Evolutionary conservation across 192 early-diverging fungal genomes (phyloP), one percentile per base, ranked within the genome.

Genomic region (Dimargaris verticillata): DNA sequence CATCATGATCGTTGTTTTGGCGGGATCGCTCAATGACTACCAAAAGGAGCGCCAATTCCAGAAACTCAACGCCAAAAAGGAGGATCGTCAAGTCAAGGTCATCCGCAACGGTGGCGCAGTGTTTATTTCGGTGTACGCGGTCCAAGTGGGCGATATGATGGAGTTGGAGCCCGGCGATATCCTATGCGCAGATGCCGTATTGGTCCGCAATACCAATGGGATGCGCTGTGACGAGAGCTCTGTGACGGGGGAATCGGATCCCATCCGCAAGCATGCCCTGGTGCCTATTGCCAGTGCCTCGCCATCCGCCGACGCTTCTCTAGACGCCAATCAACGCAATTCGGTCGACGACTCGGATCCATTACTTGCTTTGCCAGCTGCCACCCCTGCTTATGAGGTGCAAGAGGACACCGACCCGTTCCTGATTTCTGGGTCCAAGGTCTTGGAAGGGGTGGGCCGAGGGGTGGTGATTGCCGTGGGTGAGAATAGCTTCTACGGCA

Each of bases 191-290:
- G 96, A 99, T 65, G 96, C 87, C 28, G 72, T 97, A 28, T 82
- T 92, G 24, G 61, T 99, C 28, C 72, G 77, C 15, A 83, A 83
- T 6, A 88, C 87, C 61, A 90, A 91, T 66, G 28, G 33, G 22
- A 69, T 97, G 33, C 72, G 77, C 28, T 86, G 83, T 61, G 96
- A 99, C 66, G 96, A 99, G 72, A 89, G 86, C 17, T 82, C 92
- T 7, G 81, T 89, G 41, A 95, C 94, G 7, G 96, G 96, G 60
- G 96, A 99, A 72, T 83, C 89, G n/a, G 82, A 92, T 64, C 81
- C 92, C 3, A 84, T 97, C 20, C 76, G 80, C 51, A 99, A 99
- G 66, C 72, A 76, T 55, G 66, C 72, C 0, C 70, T 74, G 28
- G 81, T 80, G 20, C 78, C 81, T 15, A 63, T n/a, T n/a, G n/a